Evolutionary conservation across 306 rosid species (phyloP), one percentile per base, ranked within the genome.

Genomic region (Psophocarpus tetragonolobus): DNA sequence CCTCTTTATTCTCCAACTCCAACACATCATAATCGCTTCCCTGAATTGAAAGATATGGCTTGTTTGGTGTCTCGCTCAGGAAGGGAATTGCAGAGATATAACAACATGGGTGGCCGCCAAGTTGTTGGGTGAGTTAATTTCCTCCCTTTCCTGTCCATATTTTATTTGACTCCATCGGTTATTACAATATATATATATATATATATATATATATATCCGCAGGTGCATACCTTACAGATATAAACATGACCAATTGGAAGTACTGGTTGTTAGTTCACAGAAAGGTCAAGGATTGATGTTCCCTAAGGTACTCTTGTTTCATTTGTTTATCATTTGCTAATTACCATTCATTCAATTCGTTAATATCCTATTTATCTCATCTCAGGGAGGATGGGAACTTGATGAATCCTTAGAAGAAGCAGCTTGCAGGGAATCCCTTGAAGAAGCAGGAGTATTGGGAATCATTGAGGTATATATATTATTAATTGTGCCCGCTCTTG

Each of bases 341-440:
- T n/a, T n/a, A n/a, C n/a, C n/a, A n/a, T 39, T 29, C 6, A 3
- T 27, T 6, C 18, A 41, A 11, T 60, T 42, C 47, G 27, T 24
- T 42, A 38, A 45, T 15, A 29, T 32, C 0, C 0, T n/a, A 3
- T 51, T 75, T 8, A 3, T 41, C 38, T 48, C 5, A 29, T 41
- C 8, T 48, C 68, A 93, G 91, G 99, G 99, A 86, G 99, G 98
- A 53, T 95, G 99, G 99, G 99, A 95, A 62, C 84, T 95, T 74
- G 99, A 95, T 82, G 99, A 95, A 87, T 91, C 99, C 39, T 42
- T 90, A 27, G 96, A 95, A 83, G 94, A 91, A 70, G 99, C 99
- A 74, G 99, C 99, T 81, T 87, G 74, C 8, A 83, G 99, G 64
- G 99, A 95, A 61, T 95, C 98, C 15, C 85, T 91, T 50, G 99